Evolutionary conservation across 2,329 filamentous ascomycete species (phyloP).

Genomic region (Pestalotiopsis sp.): DNA sequence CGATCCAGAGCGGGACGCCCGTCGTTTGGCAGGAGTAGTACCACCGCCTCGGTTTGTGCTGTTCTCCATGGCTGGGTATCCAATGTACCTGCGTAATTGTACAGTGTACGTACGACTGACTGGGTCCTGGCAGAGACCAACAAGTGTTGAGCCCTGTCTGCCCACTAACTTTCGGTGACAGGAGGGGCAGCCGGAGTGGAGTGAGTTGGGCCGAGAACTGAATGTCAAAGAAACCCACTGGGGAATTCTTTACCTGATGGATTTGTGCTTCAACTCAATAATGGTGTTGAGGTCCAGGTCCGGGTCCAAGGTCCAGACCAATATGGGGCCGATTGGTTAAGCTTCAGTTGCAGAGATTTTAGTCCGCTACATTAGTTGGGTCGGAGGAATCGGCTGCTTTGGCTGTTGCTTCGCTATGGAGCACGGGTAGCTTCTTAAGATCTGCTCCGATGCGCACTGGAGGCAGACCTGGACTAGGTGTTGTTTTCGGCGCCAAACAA

Average conservation of each 20-base stretch:
- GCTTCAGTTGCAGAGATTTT: slow-evolving; percentile 9
- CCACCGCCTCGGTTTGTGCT: slow-evolving; percentile 15
- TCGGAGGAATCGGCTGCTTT: background rate
- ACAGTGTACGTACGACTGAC: background rate
- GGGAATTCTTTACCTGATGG: background rate
- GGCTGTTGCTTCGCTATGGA: too few species aligned
- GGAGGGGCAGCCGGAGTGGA: background rate
- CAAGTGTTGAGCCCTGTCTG: background rate
- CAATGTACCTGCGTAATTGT: background rate
- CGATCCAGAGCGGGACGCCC: slow-evolving; percentile 25
- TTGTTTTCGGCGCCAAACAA: too few species aligned
- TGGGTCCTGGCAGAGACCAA: background rate
- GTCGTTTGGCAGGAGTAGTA: slow-evolving; percentile 22
- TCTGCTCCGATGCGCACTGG: background rate
- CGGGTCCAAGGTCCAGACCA: background rate
- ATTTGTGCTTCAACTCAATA: background rate
- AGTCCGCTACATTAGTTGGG: background rate
- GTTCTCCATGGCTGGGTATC: slow-evolving; percentile 8
- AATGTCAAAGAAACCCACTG: background rate
- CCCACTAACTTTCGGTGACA: background rate
- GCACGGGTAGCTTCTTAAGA: background rate
- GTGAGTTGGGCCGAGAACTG: background rate
- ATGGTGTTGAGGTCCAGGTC: slow-evolving; percentile 1
- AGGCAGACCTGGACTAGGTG: background rate
- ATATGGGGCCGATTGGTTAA: background rate